Percentiles rank a stretch among this genome's conserved stretches.
phyloP scores from a whole-genome alignment of 192 early-diverging fungal species.

The Gryganskiella cystojenkinii region DNA sequence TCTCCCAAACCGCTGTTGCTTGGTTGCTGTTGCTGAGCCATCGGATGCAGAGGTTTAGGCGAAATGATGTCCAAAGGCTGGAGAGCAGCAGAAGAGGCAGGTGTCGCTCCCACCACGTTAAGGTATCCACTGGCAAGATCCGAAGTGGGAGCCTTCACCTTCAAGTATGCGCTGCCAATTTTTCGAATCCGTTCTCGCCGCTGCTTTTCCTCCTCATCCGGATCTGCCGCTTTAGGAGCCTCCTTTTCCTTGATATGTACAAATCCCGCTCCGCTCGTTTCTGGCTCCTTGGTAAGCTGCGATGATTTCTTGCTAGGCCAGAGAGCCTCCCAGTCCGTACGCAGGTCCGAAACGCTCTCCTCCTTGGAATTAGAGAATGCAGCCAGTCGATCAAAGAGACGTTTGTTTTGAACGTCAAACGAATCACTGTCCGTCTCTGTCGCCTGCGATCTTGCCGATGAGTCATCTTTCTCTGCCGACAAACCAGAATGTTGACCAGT shows the following conservation, averaged over 20 bases:
- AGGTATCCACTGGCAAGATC: slow-evolving; percentile 15
- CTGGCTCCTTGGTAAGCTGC: too few relatives aligned
- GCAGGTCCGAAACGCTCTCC: slow-evolving; percentile 17
- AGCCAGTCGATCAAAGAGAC: slow-evolving; percentile 17
- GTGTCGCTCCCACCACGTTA: neutral
- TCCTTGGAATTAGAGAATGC: slow-evolving; percentile 28
- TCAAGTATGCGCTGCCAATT: slow-evolving; percentile 23
- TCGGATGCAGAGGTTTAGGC: too few relatives aligned
- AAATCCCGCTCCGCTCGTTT: slow-evolving; percentile 1
- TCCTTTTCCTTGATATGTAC: slow-evolving; percentile 19
- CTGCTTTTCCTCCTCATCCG: neutral
- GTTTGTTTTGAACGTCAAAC: neutral
- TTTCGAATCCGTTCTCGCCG: slow-evolving; percentile 22
- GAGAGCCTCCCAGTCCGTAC: slow-evolving; percentile 28
- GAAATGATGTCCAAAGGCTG: too few relatives aligned
- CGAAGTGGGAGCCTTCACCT: slow-evolving; percentile 6
- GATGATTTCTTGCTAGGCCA: slow-evolving; percentile 14
- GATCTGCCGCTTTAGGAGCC: neutral
- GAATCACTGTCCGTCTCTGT: neutral
- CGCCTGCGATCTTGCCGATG: neutral
- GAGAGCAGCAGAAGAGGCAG: too few relatives aligned
- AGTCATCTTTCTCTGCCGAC: neutral
- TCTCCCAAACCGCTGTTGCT: too few relatives aligned
- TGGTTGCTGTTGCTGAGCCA: too few relatives aligned
- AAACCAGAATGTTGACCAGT: too few relatives aligned